These are phyloP conservation scores for Pugionium dolabratum DNA, from an alignment of 345 rosid genomes.

Conservation along the genomic window DNA sequence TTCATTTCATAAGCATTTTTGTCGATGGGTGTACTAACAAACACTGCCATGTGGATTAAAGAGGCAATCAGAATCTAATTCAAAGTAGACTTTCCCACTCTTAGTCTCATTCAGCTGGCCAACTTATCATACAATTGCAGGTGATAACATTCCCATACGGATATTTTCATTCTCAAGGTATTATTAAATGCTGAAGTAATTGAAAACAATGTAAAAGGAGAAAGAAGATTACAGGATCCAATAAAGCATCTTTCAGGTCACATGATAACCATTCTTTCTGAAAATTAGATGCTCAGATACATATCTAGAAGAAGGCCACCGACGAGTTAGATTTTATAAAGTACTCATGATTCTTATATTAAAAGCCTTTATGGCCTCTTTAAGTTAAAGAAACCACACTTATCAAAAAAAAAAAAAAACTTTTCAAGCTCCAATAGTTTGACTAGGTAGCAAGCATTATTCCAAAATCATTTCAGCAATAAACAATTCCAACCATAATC, in stretches of 20 bases:
- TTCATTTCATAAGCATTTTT: conserved; percentile 3
- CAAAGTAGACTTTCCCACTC: background rate
- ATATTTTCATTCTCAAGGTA: conserved; percentile 22
- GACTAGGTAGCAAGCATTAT: conserved; percentile 41
- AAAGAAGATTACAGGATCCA: conserved; percentile 21
- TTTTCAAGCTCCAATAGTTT: conserved; percentile 15
- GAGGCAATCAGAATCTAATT: conserved; percentile 1
- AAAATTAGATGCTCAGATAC: conserved; percentile 30
- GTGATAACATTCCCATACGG: conserved; percentile 1
- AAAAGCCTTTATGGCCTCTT: conserved; percentile 33
- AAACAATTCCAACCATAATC: conserved; percentile 21
- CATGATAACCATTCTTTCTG: conserved; percentile 38
- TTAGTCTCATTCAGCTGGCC: background rate
- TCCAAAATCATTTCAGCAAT: conserved; percentile 40
- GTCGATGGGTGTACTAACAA: background rate
- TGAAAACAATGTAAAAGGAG: conserved; percentile 21
- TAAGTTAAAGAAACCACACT: background rate
- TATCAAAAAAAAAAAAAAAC: background rate
- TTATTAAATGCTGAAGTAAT: conserved; percentile 34
- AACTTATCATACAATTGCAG: conserved; percentile 2
- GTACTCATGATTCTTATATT: conserved; percentile 36
- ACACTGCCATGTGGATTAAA: background rate
- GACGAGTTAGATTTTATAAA: conserved; percentile 26
- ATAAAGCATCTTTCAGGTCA: conserved; percentile 43
- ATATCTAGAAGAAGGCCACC: conserved; percentile 33